Base-by-base conservation (phyloP, 805 yeast species). In the Tetrapisispora iriomotensis region DNA sequence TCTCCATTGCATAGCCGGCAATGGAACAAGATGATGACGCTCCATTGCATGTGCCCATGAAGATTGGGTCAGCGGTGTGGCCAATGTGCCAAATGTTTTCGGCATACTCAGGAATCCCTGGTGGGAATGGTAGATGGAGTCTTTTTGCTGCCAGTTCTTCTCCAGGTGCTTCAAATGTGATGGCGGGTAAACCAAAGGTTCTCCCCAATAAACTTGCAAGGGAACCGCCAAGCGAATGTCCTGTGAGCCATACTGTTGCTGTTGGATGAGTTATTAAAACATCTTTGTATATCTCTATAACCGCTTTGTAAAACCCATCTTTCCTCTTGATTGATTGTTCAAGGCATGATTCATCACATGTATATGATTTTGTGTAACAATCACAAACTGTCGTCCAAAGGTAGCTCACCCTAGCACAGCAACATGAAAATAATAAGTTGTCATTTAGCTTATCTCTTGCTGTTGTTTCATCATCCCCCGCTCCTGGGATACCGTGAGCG, bases 1-100 rank as follows among this genome's bases (percentile, higher is more conserved):
- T 80, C 54, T 92, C 98, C 95, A 92, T 80, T 9, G 97, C 98
- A 60, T 86, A 92, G 0, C 98, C 98, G 1, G 84, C 96, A 8
- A 85, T 70, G 43, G 90, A 79, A 60, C 98, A 92, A 1, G 88
- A 62, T 0, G 94, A 80, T 4, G 90, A 77, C 1, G 92, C 94
- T 8, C 98, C 98, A 53, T 83, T 87, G 58, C 98, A 92, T 8
- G 86, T 88, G 0, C 98, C 98, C 90, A 88, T 82, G 53, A 71
- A 92, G 2, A 92, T 84, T 1, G 98, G 98, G 58, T 92, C 98
- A 0, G 96, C 97, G 2, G 92, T 92, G 58, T 92, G 90, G 3
- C 98, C 98, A 55, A 92, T 66, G 57, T 92, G 96, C 94, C 94
- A 92, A 8, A 92, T 74, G 46, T 84, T 80, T 51, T 88, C 96